phyloP scores from a whole-genome alignment of 768 basidiomycete genomes.

The Auriscalpium orientale region DNA sequence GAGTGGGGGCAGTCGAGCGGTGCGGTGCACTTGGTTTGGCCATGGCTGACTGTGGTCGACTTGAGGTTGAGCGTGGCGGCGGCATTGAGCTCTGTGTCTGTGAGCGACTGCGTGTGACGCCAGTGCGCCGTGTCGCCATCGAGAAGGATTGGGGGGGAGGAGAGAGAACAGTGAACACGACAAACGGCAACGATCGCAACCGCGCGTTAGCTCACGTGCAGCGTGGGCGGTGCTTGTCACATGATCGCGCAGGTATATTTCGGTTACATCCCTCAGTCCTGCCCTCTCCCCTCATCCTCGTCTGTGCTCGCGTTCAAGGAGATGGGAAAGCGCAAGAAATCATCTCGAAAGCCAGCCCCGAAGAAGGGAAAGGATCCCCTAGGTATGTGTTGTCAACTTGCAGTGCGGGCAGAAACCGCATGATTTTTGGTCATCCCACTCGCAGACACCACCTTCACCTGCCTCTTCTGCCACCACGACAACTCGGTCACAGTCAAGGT shows the following conservation, averaged over 20 bases:
- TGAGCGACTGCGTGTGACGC: conserved; percentile 39
- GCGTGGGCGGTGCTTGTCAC: conserved; percentile 20
- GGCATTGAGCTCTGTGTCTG: conserved; percentile 24
- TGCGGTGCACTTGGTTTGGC: conserved; percentile 34
- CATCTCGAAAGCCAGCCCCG: conserved; percentile 70
- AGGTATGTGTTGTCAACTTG: conserved; percentile 36
- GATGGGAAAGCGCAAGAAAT: conserved; percentile 92
- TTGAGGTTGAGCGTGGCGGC: conserved; percentile 26
- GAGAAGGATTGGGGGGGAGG: background rate
- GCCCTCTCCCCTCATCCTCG: background rate
- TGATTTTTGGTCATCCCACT: background rate
- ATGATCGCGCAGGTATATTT: conserved; percentile 2
- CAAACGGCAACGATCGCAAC: background rate
- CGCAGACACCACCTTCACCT: conserved; percentile 77
- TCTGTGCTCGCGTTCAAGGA: conserved; percentile 1
- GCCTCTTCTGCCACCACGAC: conserved; percentile 86
- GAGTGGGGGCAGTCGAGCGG: conserved; percentile 23
- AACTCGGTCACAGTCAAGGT: conserved; percentile 80
- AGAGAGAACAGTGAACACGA: background rate
- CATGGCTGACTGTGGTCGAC: conserved; percentile 41
- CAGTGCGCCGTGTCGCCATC: conserved; percentile 62
- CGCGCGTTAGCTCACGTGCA: conserved; percentile 23
- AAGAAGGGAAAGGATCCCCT: conserved; percentile 63
- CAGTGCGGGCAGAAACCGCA: background rate
- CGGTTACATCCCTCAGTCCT: too few relatives aligned